A percentile compares a stretch with the other conserved stretches of the same genome.
Evolutionary conservation across 1,139 yeast species (phyloP).

Genomic region (Pneumocystis sp.): DNA sequence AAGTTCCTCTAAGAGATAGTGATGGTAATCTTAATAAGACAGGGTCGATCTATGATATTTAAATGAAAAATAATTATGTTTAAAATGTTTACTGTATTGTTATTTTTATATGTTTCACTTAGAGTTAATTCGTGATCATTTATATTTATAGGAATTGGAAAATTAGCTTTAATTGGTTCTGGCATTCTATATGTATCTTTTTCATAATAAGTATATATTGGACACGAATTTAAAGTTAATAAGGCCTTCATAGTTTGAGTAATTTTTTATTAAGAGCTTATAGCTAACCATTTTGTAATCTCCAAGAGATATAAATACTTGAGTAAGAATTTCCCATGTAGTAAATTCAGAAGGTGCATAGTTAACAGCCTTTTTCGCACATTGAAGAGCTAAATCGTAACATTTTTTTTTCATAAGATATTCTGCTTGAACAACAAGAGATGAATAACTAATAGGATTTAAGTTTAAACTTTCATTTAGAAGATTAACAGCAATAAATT

Average conservation of each 20-base stretch:
- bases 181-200: conserved; percentile 39
- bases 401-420: conserved; percentile 54
- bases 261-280: not conserved
- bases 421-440: conserved; percentile 48
- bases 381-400: conserved; percentile 54
- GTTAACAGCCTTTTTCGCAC: conserved; percentile 62
- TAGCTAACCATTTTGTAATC: conserved; percentile 38
- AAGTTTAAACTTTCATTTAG: conserved; percentile 46
- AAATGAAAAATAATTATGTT: conserved; percentile 16
- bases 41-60: conserved; percentile 44
- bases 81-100: conserved; percentile 7
- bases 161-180: conserved; percentile 50
- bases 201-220: conserved; percentile 66
- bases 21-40: conserved; percentile 61
- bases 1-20: conserved; percentile 60
- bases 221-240: conserved; percentile 74
- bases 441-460: conserved; percentile 48
- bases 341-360: conserved; percentile 74
- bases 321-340: conserved; percentile 66
- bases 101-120: conserved; percentile 13
- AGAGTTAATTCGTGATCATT: conserved; percentile 40
- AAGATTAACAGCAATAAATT: conserved; percentile 56
- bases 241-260: conserved; percentile 35
- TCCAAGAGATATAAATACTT: conserved; percentile 52
- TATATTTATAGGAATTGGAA: conserved; percentile 73